A percentile compares a stretch with the other conserved stretches of the same genome.
These are phyloP conservation scores for Ceratocystis lukuohia DNA, from an alignment of 2,329 filamentous ascomycete species.

Conservation along the genomic window DNA sequence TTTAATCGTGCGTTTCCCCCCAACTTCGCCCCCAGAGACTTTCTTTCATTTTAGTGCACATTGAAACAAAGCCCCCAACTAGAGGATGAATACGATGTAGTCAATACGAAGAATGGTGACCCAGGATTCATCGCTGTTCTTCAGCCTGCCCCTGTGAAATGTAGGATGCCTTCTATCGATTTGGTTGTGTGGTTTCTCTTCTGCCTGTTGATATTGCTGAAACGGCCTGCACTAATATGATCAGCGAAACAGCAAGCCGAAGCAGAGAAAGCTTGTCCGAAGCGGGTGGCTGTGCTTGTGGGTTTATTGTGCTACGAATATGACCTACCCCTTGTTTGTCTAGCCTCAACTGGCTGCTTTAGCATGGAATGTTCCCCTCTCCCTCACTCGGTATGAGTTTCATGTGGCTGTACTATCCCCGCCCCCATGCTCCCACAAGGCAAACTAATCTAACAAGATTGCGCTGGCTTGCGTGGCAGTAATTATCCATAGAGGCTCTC, in stretches of 20 bases:
- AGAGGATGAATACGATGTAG: not conserved
- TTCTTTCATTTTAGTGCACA: not conserved
- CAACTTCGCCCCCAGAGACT: not conserved
- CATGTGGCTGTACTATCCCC: conserved; percentile 5
- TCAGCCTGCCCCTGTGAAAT: too few relatives aligned
- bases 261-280: not conserved
- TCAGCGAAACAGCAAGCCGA: not conserved
- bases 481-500: not conserved
- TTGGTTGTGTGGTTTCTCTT: not conserved
- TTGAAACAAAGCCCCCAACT: not conserved
- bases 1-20: not conserved
- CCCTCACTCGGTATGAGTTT: not conserved
- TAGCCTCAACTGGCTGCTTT: not conserved
- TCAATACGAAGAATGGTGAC: not conserved
- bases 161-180: not conserved
- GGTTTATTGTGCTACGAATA: not conserved
- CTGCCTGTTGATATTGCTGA: not conserved
- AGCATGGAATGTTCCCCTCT: not conserved
- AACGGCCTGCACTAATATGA: not conserved
- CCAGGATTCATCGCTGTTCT: not conserved
- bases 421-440: not conserved
- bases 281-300: conserved; percentile 4
- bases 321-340: not conserved
- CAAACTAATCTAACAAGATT: not conserved
- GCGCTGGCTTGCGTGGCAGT: not conserved